Conservation (phyloP, 768 basidiomycete genomes). For the Naganishia vishniacii region DNA sequence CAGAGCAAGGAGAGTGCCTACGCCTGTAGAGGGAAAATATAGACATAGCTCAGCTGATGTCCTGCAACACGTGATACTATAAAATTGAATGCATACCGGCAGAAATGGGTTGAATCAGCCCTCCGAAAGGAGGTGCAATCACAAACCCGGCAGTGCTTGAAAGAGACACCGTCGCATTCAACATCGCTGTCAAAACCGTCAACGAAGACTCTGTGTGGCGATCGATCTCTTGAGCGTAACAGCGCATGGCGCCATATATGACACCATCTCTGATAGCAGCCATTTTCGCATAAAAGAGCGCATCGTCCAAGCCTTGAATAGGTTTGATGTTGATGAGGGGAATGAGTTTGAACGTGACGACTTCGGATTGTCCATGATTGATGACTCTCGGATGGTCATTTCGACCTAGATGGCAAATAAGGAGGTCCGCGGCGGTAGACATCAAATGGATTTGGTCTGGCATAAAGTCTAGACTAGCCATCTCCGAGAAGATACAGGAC, state of each 20-base stretch:
- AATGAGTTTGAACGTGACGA: constrained; percentile 14
- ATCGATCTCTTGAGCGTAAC: constrained; percentile 10
- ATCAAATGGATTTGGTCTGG: constrained; percentile 12
- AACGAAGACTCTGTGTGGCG: not conserved
- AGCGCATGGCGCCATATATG: constrained; percentile 12
- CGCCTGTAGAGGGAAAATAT: not conserved
- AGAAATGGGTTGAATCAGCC: constrained; percentile 2
- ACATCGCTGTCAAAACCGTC: not conserved
- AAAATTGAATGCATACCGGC: not conserved
- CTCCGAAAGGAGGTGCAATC: constrained; percentile 10
- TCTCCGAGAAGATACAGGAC: constrained; percentile 13
- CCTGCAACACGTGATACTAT: not conserved
- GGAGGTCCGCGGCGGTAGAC: constrained; percentile 2
- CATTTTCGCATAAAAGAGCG: constrained; percentile 1
- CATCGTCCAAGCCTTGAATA: constrained; percentile 11
- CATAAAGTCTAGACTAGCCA: constrained; percentile 17
- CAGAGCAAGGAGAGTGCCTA: not conserved
- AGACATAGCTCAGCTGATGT: not conserved
- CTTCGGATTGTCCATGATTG: constrained; percentile 4
- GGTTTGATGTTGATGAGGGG: constrained; percentile 17
- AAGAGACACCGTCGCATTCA: constrained; percentile 7
- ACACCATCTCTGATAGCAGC: constrained; percentile 5
- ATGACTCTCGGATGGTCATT: constrained; percentile 14
- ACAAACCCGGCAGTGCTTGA: constrained; percentile 13
- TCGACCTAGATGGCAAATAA: constrained; percentile 15